These are phyloP conservation scores for Botrytis deweyae DNA, from an alignment of 2,329 filamentous ascomycete genomes.

Conservation along the genomic window DNA sequence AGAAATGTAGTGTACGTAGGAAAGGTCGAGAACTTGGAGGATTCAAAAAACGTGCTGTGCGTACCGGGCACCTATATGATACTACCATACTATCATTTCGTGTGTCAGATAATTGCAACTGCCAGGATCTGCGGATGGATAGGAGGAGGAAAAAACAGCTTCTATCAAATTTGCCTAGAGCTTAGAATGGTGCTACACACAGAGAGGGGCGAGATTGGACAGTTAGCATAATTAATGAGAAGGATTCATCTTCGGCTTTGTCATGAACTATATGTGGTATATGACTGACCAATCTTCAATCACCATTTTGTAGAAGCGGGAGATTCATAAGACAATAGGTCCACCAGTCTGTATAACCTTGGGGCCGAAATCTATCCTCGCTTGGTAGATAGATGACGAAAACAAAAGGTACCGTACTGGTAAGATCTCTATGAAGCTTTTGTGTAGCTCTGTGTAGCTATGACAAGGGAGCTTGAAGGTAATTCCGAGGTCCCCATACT, in stretches of 20 bases:
- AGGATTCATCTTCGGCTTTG: slow-evolving; percentile 19
- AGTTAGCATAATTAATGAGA: slow-evolving; percentile 11
- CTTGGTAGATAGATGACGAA: slow-evolving; percentile 8
- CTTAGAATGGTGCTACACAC: slow-evolving; percentile 16
- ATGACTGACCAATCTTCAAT: slow-evolving; percentile 11
- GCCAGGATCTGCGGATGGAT: slow-evolving; percentile 20
- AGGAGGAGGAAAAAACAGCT: slow-evolving; percentile 11
- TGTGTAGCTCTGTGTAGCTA: neutral
- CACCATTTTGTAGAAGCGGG: neutral
- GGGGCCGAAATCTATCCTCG: slow-evolving; percentile 12
- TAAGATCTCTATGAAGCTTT: neutral
- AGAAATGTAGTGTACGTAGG: slow-evolving; percentile 17
- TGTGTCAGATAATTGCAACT: slow-evolving; percentile 16
- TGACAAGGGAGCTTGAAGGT: neutral
- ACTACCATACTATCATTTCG: slow-evolving; percentile 9
- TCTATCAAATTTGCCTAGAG: slow-evolving; percentile 17
- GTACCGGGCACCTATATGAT: slow-evolving; percentile 3
- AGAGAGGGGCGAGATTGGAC: slow-evolving; percentile 17
- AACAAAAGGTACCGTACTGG: neutral
- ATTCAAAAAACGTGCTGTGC: slow-evolving; percentile 15
- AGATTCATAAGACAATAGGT: neutral
- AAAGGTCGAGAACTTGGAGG: slow-evolving; percentile 18
- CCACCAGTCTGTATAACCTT: slow-evolving; percentile 10
- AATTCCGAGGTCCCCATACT: neutral
- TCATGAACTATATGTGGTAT: slow-evolving; percentile 21